Percentiles rank a stretch among this genome's conserved stretches.
phyloP scores from a whole-genome alignment of 2,329 filamentous ascomycete genomes.

The Macrophomina pseudophaseolina region DNA sequence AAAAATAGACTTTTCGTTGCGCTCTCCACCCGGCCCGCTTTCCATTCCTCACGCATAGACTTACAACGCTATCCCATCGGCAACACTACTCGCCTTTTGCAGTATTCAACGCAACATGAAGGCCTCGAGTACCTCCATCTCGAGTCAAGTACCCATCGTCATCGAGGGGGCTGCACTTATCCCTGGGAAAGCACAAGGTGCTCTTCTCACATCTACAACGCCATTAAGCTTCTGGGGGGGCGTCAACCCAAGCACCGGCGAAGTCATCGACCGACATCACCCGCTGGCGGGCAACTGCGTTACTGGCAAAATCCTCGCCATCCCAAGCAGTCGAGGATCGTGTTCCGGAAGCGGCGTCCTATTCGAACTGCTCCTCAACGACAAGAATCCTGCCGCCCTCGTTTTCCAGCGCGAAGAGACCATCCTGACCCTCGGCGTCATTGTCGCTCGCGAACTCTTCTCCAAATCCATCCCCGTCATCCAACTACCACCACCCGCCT shows the following conservation, averaged over 20 bases:
- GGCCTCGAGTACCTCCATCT: no score
- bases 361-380: conserved; percentile 52
- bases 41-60: no score
- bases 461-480: conserved; percentile 49
- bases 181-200: not conserved
- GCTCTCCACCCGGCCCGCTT: no score
- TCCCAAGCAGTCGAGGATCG: conserved; percentile 55
- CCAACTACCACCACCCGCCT: conserved; percentile 30
- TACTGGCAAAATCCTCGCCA: conserved; percentile 45
- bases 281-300: conserved; percentile 44
- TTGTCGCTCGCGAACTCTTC: conserved; percentile 52
- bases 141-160: not conserved
- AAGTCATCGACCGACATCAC: conserved; percentile 53
- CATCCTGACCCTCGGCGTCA: conserved; percentile 54
- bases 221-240: conserved; percentile 56
- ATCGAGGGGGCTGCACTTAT: not conserved
- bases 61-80: no score
- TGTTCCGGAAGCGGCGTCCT: conserved; percentile 54
- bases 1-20: no score
- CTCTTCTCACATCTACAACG: conserved; percentile 13
- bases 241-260: conserved; percentile 47
- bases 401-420: conserved; percentile 50
- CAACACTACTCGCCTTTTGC: no score
- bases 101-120: no score
- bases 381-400: conserved; percentile 46